Percentiles rank a stretch among this genome's conserved stretches.
phyloP scores from a whole-genome alignment of 2,329 filamentous ascomycete species.

The Cercospora beticola region DNA sequence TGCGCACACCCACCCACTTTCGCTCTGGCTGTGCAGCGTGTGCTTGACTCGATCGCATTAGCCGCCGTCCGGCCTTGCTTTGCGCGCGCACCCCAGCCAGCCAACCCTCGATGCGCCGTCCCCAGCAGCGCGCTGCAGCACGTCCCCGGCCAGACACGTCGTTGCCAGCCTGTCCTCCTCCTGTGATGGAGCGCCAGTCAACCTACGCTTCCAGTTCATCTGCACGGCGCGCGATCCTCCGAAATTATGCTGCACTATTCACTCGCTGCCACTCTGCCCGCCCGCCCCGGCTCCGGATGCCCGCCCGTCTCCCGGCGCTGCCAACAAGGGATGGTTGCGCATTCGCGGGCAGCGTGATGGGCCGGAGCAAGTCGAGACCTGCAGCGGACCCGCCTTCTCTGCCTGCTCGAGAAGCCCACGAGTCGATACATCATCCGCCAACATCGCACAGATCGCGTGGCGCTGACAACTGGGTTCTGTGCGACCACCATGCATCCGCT shows the following conservation, averaged over 20 bases:
- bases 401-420: background rate
- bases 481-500: slow-evolving; percentile 8
- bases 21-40: background rate
- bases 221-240: background rate
- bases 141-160: background rate
- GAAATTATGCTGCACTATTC: background rate
- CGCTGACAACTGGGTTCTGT: slow-evolving; percentile 18
- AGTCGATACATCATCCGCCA: slow-evolving; percentile 12
- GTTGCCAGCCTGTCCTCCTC: background rate
- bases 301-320: background rate
- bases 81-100: background rate
- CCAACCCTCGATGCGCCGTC: background rate
- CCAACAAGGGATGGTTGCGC: slow-evolving; percentile 15
- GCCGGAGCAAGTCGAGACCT: slow-evolving; percentile 16
- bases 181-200: background rate
- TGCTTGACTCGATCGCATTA: background rate
- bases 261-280: background rate
- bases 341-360: background rate
- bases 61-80: background rate
- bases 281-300: background rate
- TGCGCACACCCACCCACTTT: background rate
- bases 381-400: slow-evolving; percentile 1
- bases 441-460: slow-evolving; percentile 22
- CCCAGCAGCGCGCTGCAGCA: background rate
- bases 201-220: background rate